Conservation (phyloP, 441 rosid genomes). For the Arabidopsis lyrata region DNA sequence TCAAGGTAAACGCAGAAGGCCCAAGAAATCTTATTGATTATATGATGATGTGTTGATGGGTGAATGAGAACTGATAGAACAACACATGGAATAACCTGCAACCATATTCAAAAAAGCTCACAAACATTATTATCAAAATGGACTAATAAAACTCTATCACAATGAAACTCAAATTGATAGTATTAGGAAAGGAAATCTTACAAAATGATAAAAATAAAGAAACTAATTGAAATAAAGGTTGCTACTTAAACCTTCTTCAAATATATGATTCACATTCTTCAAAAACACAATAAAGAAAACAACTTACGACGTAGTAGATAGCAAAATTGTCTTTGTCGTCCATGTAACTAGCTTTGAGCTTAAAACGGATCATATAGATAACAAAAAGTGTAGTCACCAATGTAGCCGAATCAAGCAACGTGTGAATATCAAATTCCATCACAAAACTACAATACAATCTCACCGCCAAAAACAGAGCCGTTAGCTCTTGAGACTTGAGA, state of each 20-base stretch:
- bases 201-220: not conserved
- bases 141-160: not conserved
- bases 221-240: not conserved
- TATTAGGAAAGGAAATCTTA: not conserved
- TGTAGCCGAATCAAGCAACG: conserved; percentile 69
- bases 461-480: conserved; percentile 67
- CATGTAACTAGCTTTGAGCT: conserved; percentile 64
- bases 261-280: not conserved
- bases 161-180: not conserved
- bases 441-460: conserved; percentile 71
- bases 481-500: conserved; percentile 68
- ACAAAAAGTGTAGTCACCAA: conserved; percentile 68
- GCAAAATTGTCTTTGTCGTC: conserved; percentile 69
- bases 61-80: conserved; percentile 59
- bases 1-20: conserved; percentile 79
- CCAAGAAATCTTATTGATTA: conserved; percentile 64
- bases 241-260: not conserved
- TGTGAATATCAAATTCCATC: conserved; percentile 75
- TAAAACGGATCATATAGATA: conserved; percentile 69
- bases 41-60: conserved; percentile 63
- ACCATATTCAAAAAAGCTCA: not conserved
- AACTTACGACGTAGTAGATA: conserved; percentile 61
- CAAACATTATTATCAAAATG: not conserved
- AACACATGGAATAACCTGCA: conserved; percentile 68
- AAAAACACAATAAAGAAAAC: not conserved